Conservation (phyloP, 2,329 filamentous ascomycete species). For the Westerdykella ornata region DNA sequence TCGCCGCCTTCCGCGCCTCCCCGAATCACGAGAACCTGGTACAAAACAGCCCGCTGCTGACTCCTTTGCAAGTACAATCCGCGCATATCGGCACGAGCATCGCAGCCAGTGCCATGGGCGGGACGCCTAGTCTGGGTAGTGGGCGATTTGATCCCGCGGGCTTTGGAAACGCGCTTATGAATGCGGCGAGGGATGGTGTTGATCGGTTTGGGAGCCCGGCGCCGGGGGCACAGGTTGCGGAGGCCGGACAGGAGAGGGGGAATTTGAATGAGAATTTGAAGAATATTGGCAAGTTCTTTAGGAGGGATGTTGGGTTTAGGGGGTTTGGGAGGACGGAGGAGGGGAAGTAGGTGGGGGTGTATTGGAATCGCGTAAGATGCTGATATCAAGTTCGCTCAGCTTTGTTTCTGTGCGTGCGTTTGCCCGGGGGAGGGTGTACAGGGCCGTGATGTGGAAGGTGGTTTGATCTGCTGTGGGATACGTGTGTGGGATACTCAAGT, state of each 20-base stretch:
- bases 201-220: constrained; percentile 62
- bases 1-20: constrained; percentile 72
- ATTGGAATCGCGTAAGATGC: background rate
- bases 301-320: constrained; percentile 64
- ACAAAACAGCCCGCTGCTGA: constrained; percentile 32
- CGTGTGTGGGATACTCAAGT: no score
- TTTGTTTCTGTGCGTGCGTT: no score
- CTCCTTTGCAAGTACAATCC: constrained; percentile 32
- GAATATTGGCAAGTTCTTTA: constrained; percentile 95
- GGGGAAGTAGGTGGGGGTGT: constrained; percentile 15
- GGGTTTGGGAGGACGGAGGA: constrained; percentile 34
- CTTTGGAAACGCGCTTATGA: constrained; percentile 81
- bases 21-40: constrained; percentile 60
- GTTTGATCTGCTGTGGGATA: no score
- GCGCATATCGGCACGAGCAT: constrained; percentile 40
- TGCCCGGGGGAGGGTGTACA: no score
- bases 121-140: constrained; percentile 34
- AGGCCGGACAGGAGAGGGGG: constrained; percentile 44
- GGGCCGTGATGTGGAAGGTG: no score
- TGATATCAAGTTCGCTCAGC: background rate
- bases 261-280: constrained; percentile 90
- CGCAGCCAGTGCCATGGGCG: constrained; percentile 35
- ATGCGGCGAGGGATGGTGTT: constrained; percentile 76
- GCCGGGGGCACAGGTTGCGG: constrained; percentile 27
- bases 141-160: constrained; percentile 67